Evolutionary conservation across 2,329 filamentous ascomycete species (phyloP).

Genomic region (Fonsecaea erecta): DNA sequence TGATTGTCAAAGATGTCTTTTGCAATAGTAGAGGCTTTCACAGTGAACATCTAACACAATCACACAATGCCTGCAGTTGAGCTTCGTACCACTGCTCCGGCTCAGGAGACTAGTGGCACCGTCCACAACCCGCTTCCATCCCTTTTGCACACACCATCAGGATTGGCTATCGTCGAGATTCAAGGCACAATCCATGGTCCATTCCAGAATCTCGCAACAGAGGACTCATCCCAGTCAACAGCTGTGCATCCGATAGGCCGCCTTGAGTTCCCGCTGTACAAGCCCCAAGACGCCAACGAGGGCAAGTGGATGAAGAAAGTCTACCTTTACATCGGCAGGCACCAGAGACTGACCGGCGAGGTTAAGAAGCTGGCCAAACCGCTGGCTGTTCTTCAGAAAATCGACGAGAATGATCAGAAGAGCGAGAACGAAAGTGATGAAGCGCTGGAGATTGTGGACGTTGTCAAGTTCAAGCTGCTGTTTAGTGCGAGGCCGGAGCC

Average conservation of each 20-base stretch:
- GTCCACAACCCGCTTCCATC: constrained; percentile 68
- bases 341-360: constrained; percentile 88
- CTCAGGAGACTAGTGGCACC: constrained; percentile 15
- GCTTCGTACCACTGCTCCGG: constrained; percentile 42
- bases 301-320: constrained; percentile 88
- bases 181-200: constrained; percentile 88
- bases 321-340: constrained; percentile 83
- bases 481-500: constrained; percentile 87
- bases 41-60: background rate
- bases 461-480: constrained; percentile 83
- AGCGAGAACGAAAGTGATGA: constrained; percentile 43
- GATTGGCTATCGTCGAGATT: constrained; percentile 86
- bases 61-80: constrained; percentile 49
- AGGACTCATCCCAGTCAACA: constrained; percentile 26
- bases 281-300: constrained; percentile 53
- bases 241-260: constrained; percentile 67
- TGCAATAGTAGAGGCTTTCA: background rate
- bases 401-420: constrained; percentile 38
- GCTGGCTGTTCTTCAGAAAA: constrained; percentile 74
- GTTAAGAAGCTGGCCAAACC: constrained; percentile 82
- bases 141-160: constrained; percentile 86
- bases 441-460: constrained; percentile 81
- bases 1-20: background rate
- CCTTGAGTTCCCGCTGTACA: constrained; percentile 77
- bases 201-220: constrained; percentile 38